Percentiles rank a stretch among this genome's conserved stretches.
Conservation (phyloP, 768 basidiomycete genomes). For the Boletus edulis region DNA sequence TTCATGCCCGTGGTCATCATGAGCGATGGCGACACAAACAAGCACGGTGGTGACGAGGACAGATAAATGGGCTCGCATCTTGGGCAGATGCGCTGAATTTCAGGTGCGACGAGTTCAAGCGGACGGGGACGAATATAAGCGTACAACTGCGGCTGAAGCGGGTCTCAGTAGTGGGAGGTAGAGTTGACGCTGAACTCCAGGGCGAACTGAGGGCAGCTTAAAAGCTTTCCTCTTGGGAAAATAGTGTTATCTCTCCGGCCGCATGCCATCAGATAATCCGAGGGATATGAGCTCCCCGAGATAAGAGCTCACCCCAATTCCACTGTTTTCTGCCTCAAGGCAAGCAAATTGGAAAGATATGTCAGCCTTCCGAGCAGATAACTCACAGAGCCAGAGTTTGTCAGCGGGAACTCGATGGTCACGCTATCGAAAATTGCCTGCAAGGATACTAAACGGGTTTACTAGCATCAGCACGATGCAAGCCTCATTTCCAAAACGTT, state of each 20-base stretch:
- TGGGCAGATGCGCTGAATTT: background rate
- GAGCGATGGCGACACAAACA: slow-evolving; percentile 30
- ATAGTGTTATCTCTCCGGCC: slow-evolving; percentile 8
- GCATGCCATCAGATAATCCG: slow-evolving; percentile 19
- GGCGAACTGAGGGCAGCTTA: slow-evolving; percentile 5
- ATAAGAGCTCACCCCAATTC: slow-evolving; percentile 9
- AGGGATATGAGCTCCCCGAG: slow-evolving; percentile 13
- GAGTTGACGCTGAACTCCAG: background rate
- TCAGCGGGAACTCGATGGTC: slow-evolving; percentile 1
- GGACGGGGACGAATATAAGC: background rate
- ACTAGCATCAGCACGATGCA: slow-evolving; percentile 29
- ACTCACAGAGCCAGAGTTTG: slow-evolving; percentile 6
- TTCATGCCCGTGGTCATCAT: slow-evolving; percentile 42
- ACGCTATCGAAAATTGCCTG: slow-evolving; percentile 6
- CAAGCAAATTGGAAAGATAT: slow-evolving; percentile 6
- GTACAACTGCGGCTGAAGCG: background rate
- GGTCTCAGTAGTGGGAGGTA: background rate
- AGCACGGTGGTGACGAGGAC: slow-evolving; percentile 27
- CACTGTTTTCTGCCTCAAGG: slow-evolving; percentile 50
- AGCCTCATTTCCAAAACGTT: slow-evolving; percentile 21
- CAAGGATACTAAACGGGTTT: slow-evolving; percentile 1
- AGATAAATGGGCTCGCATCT: slow-evolving; percentile 24
- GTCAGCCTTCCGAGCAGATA: slow-evolving; percentile 2
- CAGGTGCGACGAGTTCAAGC: background rate
- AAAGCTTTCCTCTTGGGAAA: slow-evolving; percentile 30